These are phyloP conservation scores for Pisolithus tinctorius DNA, from an alignment of 768 basidiomycete species.

Conservation along the genomic window DNA sequence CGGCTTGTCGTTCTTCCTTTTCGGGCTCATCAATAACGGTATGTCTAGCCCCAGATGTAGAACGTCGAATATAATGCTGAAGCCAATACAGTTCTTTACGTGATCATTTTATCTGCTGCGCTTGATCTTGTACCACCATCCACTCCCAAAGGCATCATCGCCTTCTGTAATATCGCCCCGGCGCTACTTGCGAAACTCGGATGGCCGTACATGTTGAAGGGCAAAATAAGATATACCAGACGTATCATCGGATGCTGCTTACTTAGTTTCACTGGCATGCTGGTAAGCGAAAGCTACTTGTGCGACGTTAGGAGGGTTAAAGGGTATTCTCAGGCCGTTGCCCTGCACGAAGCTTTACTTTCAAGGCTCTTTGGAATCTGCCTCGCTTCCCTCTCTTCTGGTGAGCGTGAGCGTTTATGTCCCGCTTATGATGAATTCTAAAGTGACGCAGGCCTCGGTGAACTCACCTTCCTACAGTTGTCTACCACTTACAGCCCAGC, in stretches of 20 bases:
- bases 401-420: constrained; percentile 27
- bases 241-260: constrained; percentile 70
- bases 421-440: neutral
- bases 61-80: neutral
- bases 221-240: constrained; percentile 72
- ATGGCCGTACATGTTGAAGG: constrained; percentile 89
- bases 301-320: neutral
- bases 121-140: constrained; percentile 88
- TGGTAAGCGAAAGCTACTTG: constrained; percentile 45
- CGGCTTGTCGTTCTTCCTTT: constrained; percentile 74
- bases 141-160: constrained; percentile 91
- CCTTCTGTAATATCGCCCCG: constrained; percentile 92
- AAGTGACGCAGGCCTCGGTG: constrained; percentile 68
- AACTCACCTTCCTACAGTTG: constrained; percentile 91
- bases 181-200: constrained; percentile 80
- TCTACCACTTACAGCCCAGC: constrained; percentile 72
- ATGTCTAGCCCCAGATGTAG: neutral
- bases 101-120: constrained; percentile 94
- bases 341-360: constrained; percentile 55
- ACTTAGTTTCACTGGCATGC: constrained; percentile 78
- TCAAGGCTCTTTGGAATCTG: constrained; percentile 76
- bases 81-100: constrained; percentile 67
- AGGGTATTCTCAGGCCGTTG: constrained; percentile 55
- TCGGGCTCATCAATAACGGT: constrained; percentile 93
- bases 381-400: constrained; percentile 83